These are phyloP conservation scores for Aspergillus sp. DNA, from an alignment of 2,329 filamentous ascomycete genomes.

Conservation along the genomic window DNA sequence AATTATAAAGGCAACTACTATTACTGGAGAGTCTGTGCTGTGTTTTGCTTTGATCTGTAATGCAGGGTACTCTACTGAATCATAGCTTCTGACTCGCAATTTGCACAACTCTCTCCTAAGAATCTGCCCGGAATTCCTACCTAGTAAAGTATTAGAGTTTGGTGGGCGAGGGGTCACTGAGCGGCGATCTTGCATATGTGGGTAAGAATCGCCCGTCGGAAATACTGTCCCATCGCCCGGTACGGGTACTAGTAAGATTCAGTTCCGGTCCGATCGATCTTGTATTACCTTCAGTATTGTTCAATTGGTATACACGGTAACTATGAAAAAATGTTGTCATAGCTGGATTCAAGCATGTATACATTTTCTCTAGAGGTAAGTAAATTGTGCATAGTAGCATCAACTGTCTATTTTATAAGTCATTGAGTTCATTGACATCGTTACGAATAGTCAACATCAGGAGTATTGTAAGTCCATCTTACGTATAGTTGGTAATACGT, in stretches of 20 bases:
- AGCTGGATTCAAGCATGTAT: background rate
- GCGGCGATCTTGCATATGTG: background rate
- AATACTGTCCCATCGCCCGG: background rate
- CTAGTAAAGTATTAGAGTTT: background rate
- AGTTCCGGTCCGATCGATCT: background rate
- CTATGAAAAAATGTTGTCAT: background rate
- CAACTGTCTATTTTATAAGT: too few species aligned
- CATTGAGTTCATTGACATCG: too few species aligned
- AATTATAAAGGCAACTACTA: too few species aligned
- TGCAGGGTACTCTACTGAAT: background rate
- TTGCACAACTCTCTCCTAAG: background rate
- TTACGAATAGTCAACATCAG: too few species aligned
- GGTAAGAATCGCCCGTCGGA: background rate
- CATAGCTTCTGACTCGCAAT: background rate
- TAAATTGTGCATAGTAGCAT: too few species aligned
- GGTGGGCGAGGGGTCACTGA: background rate
- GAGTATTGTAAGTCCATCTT: background rate
- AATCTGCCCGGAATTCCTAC: background rate
- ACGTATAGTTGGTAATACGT: background rate
- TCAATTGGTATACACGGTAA: background rate
- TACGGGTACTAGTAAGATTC: background rate
- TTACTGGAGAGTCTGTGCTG: too few species aligned
- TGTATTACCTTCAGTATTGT: background rate
- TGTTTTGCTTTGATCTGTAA: background rate
- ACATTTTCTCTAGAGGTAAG: too few species aligned